Percentiles rank a stretch among this genome's conserved stretches.
Evolutionary conservation across 257 asterid species (phyloP).

Genomic region (Agastache rugosa): DNA sequence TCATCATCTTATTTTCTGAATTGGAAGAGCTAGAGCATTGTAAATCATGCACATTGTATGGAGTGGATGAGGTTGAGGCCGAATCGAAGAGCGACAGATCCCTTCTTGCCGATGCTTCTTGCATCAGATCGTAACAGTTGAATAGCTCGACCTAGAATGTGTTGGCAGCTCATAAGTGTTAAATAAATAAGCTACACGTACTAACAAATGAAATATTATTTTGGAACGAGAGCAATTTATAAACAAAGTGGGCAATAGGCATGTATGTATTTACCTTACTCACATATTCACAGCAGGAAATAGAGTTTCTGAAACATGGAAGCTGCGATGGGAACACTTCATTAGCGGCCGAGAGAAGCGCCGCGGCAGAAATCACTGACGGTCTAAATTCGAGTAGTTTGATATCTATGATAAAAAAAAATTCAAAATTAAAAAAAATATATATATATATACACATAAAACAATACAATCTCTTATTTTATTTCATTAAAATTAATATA

Average conservation of each 20-base stretch:
- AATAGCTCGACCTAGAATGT: not conserved
- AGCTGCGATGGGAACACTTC: constrained; percentile 60
- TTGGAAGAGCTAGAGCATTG: constrained; percentile 33
- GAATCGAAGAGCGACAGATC: constrained; percentile 25
- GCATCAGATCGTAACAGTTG: constrained; percentile 49
- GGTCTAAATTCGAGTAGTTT: constrained; percentile 65
- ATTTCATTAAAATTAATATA: not conserved
- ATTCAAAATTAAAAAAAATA: not conserved
- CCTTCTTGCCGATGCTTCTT: constrained; percentile 44
- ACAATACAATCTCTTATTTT: not conserved
- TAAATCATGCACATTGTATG: constrained; percentile 50
- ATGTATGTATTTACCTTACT: constrained; percentile 47
- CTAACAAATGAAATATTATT: not conserved
- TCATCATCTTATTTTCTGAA: constrained; percentile 19
- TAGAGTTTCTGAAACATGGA: constrained; percentile 45
- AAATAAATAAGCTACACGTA: no score
- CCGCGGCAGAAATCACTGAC: constrained; percentile 63
- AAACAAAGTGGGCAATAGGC: no score
- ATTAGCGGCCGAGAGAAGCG: constrained; percentile 58
- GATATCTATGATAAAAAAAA: constrained; percentile 39
- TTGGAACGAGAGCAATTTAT: not conserved
- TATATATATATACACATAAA: not conserved
- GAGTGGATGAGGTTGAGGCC: constrained; percentile 49
- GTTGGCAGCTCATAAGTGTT: not conserved
- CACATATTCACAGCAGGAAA: constrained; percentile 54